phyloP scores from a whole-genome alignment of 352 stramenopile genomes.

The Globisporangium viniferum region DNA sequence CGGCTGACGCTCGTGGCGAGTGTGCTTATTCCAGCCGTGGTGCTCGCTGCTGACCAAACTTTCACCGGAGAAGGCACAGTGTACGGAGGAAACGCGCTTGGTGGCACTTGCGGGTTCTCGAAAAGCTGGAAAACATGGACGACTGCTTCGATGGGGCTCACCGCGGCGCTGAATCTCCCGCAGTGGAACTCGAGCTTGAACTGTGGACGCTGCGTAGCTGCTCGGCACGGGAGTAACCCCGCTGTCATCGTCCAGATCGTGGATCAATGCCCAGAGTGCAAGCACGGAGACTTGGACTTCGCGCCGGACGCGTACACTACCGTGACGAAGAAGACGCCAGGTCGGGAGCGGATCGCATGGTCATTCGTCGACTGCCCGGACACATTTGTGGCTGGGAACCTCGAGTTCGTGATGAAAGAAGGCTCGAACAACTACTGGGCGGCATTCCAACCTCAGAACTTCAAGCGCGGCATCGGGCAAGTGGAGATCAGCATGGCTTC shows the following conservation, averaged over 20 bases:
- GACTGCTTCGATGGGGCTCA: constrained; percentile 5
- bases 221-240: constrained; percentile 5
- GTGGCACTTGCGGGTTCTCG: constrained; percentile 6
- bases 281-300: constrained; percentile 11
- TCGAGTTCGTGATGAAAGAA: constrained; percentile 14
- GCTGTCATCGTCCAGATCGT: constrained; percentile 13
- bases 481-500: constrained; percentile 8
- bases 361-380: constrained; percentile 15
- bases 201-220: constrained; percentile 12
- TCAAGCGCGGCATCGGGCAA: constrained; percentile 8
- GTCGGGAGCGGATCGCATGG: constrained; percentile 9
- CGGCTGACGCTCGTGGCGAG: not conserved
- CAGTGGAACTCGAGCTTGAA: constrained; percentile 15
- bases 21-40: not conserved
- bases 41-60: not conserved
- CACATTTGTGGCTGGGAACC: constrained; percentile 11
- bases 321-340: not conserved
- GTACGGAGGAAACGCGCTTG: not conserved
- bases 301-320: constrained; percentile 9
- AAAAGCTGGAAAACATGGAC: constrained; percentile 11
- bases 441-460: constrained; percentile 18
- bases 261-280: constrained; percentile 14
- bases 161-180: constrained; percentile 9
- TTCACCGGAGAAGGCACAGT: not conserved
- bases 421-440: constrained; percentile 14